Evolutionary conservation across 306 rosid species (phyloP).

Genomic region (Vicia faba): DNA sequence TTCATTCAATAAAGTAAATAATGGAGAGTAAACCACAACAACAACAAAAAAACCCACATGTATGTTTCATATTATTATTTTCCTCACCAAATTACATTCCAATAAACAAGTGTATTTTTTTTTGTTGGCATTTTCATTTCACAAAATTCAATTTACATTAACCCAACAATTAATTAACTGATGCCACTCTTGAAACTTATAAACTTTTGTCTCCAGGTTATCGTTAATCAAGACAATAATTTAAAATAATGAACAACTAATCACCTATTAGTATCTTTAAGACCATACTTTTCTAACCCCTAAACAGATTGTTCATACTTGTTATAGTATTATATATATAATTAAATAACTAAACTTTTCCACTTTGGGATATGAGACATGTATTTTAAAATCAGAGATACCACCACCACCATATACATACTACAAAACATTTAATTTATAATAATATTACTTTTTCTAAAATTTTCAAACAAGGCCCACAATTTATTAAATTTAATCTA

Average conservation of each 20-base stretch:
- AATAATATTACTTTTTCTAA: neutral
- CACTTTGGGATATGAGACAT: too few relatives aligned
- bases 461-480: constrained; percentile 42
- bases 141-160: neutral
- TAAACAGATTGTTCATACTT: neutral
- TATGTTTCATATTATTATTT: too few relatives aligned
- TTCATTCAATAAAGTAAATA: too few relatives aligned
- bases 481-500: constrained; percentile 20
- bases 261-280: neutral
- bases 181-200: constrained; percentile 18
- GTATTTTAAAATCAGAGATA: neutral
- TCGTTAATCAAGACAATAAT: neutral
- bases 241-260: neutral
- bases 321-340: too few relatives aligned
- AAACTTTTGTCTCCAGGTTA: neutral
- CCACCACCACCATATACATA: neutral
- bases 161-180: constrained; percentile 8
- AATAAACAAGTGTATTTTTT: too few relatives aligned
- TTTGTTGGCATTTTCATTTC: too few relatives aligned
- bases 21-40: too few relatives aligned
- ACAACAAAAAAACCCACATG: too few relatives aligned
- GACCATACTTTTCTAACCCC: neutral
- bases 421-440: too few relatives aligned
- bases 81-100: too few relatives aligned
- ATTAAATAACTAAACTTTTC: too few relatives aligned